Conservation (phyloP, 345 rosid genomes). For the Triadica sebifera region DNA sequence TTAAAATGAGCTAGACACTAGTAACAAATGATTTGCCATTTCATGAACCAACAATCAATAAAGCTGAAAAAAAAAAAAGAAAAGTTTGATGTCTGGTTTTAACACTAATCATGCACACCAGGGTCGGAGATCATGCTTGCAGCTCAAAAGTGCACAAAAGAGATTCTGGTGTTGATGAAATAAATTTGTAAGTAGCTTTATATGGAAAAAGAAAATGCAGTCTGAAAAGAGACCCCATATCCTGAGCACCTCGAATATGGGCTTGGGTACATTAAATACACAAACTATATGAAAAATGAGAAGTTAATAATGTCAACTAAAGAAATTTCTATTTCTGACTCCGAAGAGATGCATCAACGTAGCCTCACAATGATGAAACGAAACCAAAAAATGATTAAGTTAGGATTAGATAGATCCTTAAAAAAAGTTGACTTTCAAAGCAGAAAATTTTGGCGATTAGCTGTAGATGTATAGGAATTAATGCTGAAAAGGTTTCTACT, state of each 20-base stretch:
- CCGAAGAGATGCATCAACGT: not conserved
- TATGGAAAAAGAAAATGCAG: not conserved
- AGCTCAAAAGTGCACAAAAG: not conserved
- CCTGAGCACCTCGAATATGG: not conserved
- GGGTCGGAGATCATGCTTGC: too few relatives aligned
- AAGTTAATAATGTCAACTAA: not conserved
- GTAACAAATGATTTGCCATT: too few relatives aligned
- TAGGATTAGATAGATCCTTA: not conserved
- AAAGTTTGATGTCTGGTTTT: too few relatives aligned
- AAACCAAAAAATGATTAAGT: not conserved
- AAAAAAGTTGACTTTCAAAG: not conserved
- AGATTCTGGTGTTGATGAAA: not conserved
- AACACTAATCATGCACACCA: too few relatives aligned
- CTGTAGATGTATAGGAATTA: conserved; percentile 7
- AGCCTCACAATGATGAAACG: not conserved
- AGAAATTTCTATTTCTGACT: not conserved
- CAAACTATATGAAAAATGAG: not conserved
- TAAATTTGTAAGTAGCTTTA: not conserved
- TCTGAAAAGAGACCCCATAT: not conserved
- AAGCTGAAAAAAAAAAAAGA: too few relatives aligned
- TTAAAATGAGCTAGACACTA: too few relatives aligned
- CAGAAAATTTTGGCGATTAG: conserved; percentile 3
- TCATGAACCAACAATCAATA: too few relatives aligned
- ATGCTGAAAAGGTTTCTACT: conserved; percentile 16
- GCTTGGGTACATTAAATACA: not conserved